Base-by-base conservation (phyloP, 345 rosid genomes). In the Chamaenerion angustifolium region DNA sequence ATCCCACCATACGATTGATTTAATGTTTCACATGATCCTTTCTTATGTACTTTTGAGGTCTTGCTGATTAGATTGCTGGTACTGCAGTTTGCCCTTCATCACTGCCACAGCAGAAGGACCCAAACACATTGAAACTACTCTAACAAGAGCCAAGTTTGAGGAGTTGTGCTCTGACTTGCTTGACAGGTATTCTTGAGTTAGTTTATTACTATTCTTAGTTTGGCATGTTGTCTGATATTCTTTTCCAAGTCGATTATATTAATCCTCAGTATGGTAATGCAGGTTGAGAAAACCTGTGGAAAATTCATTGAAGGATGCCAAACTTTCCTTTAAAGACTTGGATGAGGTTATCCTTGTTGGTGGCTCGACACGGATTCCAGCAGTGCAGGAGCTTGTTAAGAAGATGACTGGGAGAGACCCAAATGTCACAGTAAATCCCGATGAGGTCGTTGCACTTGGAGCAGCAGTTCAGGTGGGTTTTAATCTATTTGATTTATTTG, bases 321-420 rank as follows among this genome's bases (percentile, higher is more conserved):
- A 87, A 57, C 87, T 92, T 19, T 64, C 95, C 53, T 70, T 82
- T 50, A 84, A 77, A 43, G 98, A 92, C 48, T 55, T 92, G 42
- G 98, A 87, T 72, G 98, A 92, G 70, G 89, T 87, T 14, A 87
- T 92, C 49, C 96, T 92, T 68, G 98, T 92, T 12, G 98, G 98
- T 62, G 98, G 98, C 41, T 92, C 98, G 42, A 92, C 98, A 25
- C 93, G 96, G 37, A 92, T 92, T 46, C 98, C 95, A 37, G 95
- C 98, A 57, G 96, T 92, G 27, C 96, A 87, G 68, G 90, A 77
- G 65, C 83, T 92, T 16, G 96, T 87, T 27, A 87, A 77, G 77
- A 84, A 82, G 76, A 17, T 87, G 69, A 92, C 93, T 3, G 89
- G 95, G 47, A 92, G 83, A 67, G 96, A 84, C 13, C 98, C 98